phyloP scores from a whole-genome alignment of 345 rosid genomes.

The Acer yangbiense region DNA sequence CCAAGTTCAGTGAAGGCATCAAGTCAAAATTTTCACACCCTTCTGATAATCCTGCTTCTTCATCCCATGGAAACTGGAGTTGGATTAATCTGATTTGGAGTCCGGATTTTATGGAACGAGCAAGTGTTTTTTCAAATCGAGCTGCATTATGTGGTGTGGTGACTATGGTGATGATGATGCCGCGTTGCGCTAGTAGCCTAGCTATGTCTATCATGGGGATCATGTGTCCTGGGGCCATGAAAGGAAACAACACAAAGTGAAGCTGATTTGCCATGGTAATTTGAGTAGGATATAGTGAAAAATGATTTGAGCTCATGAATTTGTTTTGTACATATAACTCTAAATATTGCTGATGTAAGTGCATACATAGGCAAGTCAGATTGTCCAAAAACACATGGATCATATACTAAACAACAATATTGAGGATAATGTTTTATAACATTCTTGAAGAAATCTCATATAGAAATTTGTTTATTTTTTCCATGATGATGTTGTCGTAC shows the following conservation, averaged over 20 bases:
- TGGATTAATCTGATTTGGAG: not conserved
- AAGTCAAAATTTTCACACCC: constrained; percentile 6
- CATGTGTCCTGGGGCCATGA: constrained; percentile 52
- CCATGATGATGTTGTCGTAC: too few relatives aligned
- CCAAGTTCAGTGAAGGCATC: not conserved
- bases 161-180: constrained; percentile 32
- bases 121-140: not conserved
- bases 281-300: too few relatives aligned
- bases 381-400: too few relatives aligned
- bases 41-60: not conserved
- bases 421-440: too few relatives aligned
- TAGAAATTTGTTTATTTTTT: too few relatives aligned
- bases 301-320: too few relatives aligned
- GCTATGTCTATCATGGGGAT: constrained; percentile 51
- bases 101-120: not conserved
- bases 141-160: constrained; percentile 23
- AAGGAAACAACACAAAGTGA: constrained; percentile 50
- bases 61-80: not conserved
- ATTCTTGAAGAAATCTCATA: too few relatives aligned
- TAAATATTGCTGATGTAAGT: too few relatives aligned
- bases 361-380: too few relatives aligned
- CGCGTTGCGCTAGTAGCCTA: constrained; percentile 37
- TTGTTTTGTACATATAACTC: too few relatives aligned
- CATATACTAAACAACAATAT: too few relatives aligned
- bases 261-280: constrained; percentile 17